These are phyloP conservation scores for Pseudogymnoascus sp. DNA, from an alignment of 2,329 filamentous ascomycete genomes.

Conservation along the genomic window DNA sequence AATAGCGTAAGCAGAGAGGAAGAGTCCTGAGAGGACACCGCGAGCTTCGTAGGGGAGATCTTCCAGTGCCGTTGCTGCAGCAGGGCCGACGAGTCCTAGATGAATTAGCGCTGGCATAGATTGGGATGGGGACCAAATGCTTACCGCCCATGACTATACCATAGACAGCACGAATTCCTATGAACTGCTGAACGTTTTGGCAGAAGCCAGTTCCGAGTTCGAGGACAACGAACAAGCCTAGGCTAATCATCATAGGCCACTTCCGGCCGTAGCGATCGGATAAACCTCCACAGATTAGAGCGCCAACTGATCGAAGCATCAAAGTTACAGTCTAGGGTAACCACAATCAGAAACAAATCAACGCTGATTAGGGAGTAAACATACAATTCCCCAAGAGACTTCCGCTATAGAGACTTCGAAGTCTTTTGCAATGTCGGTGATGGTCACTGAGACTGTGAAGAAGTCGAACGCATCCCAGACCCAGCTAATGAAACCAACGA, in stretches of 20 bases:
- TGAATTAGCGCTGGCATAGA: background rate
- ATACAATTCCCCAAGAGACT: constrained; percentile 1
- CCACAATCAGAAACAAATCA: background rate
- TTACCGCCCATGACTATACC: constrained; percentile 74
- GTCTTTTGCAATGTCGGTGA: constrained; percentile 42
- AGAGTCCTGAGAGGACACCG: constrained; percentile 22
- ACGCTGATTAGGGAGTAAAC: background rate
- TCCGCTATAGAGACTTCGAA: background rate
- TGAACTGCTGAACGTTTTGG: constrained; percentile 37
- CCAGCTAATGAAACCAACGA: background rate
- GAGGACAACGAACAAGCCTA: constrained; percentile 58
- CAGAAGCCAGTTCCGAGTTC: constrained; percentile 41
- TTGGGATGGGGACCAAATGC: constrained; percentile 32
- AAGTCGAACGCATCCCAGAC: constrained; percentile 68
- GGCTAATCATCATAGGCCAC: constrained; percentile 67
- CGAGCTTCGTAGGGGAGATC: constrained; percentile 28
- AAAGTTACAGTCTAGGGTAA: constrained; percentile 35
- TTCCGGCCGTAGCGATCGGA: constrained; percentile 50
- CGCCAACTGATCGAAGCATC: constrained; percentile 64
- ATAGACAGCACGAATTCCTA: constrained; percentile 65
- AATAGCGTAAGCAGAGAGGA: constrained; percentile 22
- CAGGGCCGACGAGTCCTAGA: constrained; percentile 44
- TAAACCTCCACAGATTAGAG: constrained; percentile 64
- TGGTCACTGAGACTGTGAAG: constrained; percentile 67
- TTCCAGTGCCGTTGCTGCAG: constrained; percentile 67